Evolutionary conservation across 495 filamentous ascomycete species (phyloP), one percentile per base, ranked within the genome.

Genomic region (Mycothermus thermophilus): DNA sequence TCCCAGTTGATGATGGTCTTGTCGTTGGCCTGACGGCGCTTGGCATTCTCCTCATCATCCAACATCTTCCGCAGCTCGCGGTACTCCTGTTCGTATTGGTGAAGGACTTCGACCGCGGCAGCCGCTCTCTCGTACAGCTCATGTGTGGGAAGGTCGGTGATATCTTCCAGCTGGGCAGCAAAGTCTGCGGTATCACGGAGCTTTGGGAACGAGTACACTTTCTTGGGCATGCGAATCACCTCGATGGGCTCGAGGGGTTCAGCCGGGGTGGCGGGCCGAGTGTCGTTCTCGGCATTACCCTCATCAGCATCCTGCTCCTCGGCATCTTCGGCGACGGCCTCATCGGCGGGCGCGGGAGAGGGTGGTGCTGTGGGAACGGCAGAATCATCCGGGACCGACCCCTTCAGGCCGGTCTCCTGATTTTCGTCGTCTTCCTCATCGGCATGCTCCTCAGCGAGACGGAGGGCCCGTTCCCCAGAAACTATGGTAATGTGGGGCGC

Each of bases 1-100:
- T 55, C 50, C 51, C 55, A 54, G 43, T 54, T 53, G 32, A 45
- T 40, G 9, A 52, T 49, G 4, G 50, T 43, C 41, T 58, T 55
- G 44, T 56, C 55, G 20, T 57, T 43, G 9, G 49, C 47, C 14
- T 57, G 46, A 23, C 59, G 61, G n/a, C 64, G 62, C 18, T 59
- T 54, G 37, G 52, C 61, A 48, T 53, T 72, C 47, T 48, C 67
- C 44, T 54, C 50, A 34, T 57, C 64, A 23, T 69, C 67, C 13
- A 68, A 57, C 23, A 74, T 58, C 34, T 68, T 66, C 36, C 75
- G 66, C 4, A 85, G 64, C 11, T 62, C 62, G 9, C 72, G 46
- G 44, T 67, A 81, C 44, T 86, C 75, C 12, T 74, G 61, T 49
- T 85, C 76, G 61, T 74, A 77, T 4, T 57, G 55, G 26, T 60